Conservation (phyloP, 2,329 filamentous ascomycete species). For the Fusarium sp. region DNA sequence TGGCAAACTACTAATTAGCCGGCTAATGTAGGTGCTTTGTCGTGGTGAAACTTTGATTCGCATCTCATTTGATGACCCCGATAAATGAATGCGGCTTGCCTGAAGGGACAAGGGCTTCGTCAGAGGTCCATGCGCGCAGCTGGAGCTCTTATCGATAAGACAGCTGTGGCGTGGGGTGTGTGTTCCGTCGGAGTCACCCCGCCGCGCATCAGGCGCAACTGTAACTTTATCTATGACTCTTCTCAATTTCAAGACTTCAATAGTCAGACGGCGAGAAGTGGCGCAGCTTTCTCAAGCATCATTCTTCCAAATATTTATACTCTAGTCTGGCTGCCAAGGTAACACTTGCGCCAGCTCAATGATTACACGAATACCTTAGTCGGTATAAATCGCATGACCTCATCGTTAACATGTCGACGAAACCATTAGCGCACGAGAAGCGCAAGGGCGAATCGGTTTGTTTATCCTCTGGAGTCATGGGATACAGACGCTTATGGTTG, state of each 20-base stretch:
- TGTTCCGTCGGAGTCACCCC: constrained; percentile 19
- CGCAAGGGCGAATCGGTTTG: constrained; percentile 88
- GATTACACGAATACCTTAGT: constrained; percentile 49
- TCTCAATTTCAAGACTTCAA: constrained; percentile 24
- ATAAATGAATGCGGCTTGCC: constrained; percentile 38
- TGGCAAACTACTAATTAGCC: no score
- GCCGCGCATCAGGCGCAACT: constrained; percentile 35
- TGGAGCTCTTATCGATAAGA: constrained; percentile 45
- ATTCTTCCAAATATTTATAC: constrained; percentile 29
- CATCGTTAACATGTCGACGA: constrained; percentile 67
- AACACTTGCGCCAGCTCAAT: constrained; percentile 40
- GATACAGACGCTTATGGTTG: constrained; percentile 22
- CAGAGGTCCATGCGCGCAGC: constrained; percentile 24
- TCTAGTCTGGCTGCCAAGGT: neutral
- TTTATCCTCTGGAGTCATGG: neutral
- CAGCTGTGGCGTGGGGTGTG: constrained; percentile 13
- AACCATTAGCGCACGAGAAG: constrained; percentile 81
- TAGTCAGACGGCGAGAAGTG: constrained; percentile 47
- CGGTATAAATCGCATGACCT: constrained; percentile 43
- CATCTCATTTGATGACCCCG: constrained; percentile 22
- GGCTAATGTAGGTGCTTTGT: neutral
- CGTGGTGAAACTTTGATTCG: constrained; percentile 2
- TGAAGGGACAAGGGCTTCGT: constrained; percentile 1
- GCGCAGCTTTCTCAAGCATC: constrained; percentile 33
- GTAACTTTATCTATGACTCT: constrained; percentile 48